Evolutionary conservation across 495 filamentous ascomycete genomes (phyloP), one percentile per base, ranked within the genome.

Genomic region (Trypethelium eluteriae): DNA sequence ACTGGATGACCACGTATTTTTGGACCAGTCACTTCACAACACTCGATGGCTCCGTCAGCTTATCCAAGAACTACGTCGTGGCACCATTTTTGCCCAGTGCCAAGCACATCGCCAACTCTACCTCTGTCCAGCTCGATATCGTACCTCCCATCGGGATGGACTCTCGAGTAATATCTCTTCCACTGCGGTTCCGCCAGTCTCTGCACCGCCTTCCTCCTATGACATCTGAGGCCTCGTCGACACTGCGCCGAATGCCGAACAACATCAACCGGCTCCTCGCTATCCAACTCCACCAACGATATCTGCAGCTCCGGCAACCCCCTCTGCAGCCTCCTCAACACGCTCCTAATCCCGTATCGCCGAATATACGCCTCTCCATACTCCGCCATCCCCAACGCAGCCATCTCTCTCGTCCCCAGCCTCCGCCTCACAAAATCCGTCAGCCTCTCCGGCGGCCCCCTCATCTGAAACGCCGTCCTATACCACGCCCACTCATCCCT

Each of bases 301-400:
- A 53, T 53, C 49, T 53, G 12, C 49, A 53, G 49, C 49, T 14
- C n/a, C 49, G 49, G 49, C 49, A 53, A 53, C 49, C 11, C 18
- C 9, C 10, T 5, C 49, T 53, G 49, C 49, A 53, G 49, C 49
- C 5, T 5, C 5, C 32, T 5, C 53, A 59, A 14, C 53, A 34
- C 32, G 0, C 53, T 59, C 32, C 53, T 18, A 2, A 32, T 32
- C 32, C 32, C 53, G 36, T 2, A 53, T n/a, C 49, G 9, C 49
- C 49, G 5, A 14, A 53, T 53, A 44, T 44, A 14, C 49, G 11
- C 49, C 49, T 36, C 53, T 32, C 53, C 53, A 35, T 36, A 35
- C n/a, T 34, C 32, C 3, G 32, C 53, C 0, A 10, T 59, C 32
- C 32, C 49, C 49, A n/a, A 9, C 11, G 9, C 11, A n/a, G 5